Evolutionary conservation across 768 basidiomycete species (phyloP).

Genomic region (Calocybe cyanea): DNA sequence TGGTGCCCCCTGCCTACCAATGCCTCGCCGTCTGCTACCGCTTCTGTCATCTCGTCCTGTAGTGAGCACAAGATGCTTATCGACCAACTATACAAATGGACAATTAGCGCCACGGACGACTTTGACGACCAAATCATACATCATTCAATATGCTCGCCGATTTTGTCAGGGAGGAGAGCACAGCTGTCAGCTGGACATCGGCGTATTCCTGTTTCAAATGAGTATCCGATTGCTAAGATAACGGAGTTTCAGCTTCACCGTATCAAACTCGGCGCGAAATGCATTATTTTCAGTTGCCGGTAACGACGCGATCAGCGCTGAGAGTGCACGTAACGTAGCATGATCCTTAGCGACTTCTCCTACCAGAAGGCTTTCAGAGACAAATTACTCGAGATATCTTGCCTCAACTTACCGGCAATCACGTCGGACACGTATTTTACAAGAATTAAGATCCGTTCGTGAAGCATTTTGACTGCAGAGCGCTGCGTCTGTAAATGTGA

Average conservation of each 20-base stretch:
- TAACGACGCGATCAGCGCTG: constrained; percentile 82
- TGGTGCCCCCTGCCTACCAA: constrained; percentile 40
- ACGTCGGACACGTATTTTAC: constrained; percentile 83
- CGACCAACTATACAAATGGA: constrained; percentile 53
- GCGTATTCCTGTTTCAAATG: constrained; percentile 73
- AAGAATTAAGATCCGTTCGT: constrained; percentile 83
- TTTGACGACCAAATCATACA: constrained; percentile 42
- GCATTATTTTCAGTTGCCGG: constrained; percentile 80
- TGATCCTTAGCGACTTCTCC: constrained; percentile 78
- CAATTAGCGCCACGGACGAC: constrained; percentile 3
- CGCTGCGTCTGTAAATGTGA: constrained; percentile 88
- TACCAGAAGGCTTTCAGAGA: constrained; percentile 18
- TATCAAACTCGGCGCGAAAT: constrained; percentile 88
- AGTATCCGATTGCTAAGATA: neutral
- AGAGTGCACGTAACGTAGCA: constrained; percentile 75
- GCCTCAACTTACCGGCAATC: constrained; percentile 54
- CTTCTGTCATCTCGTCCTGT: constrained; percentile 53
- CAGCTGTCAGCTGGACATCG: constrained; percentile 90
- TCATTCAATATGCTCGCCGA: constrained; percentile 86
- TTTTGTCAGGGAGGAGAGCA: constrained; percentile 85
- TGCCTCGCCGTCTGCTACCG: constrained; percentile 48
- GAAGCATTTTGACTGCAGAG: constrained; percentile 94
- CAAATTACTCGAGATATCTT: neutral
- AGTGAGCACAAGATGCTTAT: constrained; percentile 69
- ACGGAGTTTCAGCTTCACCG: constrained; percentile 38